A percentile compares a stretch with the other conserved stretches of the same genome.
Conservation (phyloP, 1,139 yeast species). For the Candida sp. region DNA sequence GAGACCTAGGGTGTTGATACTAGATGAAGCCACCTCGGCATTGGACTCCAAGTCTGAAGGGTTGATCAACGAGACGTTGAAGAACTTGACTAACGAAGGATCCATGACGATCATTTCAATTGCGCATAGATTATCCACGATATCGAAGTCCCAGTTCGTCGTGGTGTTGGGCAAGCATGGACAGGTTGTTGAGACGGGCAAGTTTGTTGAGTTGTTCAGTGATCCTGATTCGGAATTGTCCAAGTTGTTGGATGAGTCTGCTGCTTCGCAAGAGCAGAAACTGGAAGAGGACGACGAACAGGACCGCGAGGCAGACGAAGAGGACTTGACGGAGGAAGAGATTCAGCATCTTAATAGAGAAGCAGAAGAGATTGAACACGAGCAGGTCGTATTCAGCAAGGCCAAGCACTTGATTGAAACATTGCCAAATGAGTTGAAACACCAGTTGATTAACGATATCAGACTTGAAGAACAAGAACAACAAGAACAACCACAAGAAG, state of each 20-base stretch:
- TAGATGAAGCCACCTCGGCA: constrained; percentile 86
- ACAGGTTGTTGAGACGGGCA: constrained; percentile 46
- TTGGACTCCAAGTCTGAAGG: constrained; percentile 76
- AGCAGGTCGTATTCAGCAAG: constrained; percentile 22
- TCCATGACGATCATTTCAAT: constrained; percentile 88
- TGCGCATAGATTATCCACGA: constrained; percentile 90
- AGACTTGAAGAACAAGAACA: constrained; percentile 20
- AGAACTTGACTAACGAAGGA: constrained; percentile 54
- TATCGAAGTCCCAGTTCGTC: constrained; percentile 56
- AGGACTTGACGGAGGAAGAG: constrained; percentile 21
- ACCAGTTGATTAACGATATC: constrained; percentile 34
- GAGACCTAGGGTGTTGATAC: constrained; percentile 61
- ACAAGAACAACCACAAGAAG: constrained; percentile 19
- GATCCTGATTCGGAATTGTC: constrained; percentile 48
- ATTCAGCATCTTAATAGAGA: constrained; percentile 29
- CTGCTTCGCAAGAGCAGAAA: constrained; percentile 24
- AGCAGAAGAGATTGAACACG: constrained; percentile 28
- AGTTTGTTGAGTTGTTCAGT: constrained; percentile 46
- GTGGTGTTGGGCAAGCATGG: constrained; percentile 58
- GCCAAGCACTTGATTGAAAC: constrained; percentile 40
- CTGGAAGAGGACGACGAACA: constrained; percentile 22
- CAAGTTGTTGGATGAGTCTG: constrained; percentile 45
- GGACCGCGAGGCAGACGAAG: constrained; percentile 24
- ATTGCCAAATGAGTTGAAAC: constrained; percentile 38
- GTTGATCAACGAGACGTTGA: constrained; percentile 62